Conservation (phyloP, 441 rosid species). For the Jatropha podagrica region DNA sequence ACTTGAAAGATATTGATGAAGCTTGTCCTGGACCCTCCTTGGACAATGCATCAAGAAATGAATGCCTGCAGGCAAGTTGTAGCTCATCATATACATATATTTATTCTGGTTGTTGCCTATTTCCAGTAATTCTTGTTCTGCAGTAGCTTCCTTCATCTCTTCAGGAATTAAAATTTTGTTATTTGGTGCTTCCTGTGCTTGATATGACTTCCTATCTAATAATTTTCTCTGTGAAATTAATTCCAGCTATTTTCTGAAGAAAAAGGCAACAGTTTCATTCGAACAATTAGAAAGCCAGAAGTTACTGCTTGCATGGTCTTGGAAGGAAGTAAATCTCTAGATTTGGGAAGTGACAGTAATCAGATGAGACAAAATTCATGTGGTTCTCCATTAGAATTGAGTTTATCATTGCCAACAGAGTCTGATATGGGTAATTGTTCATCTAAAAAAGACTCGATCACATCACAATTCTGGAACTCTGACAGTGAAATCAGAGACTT, state of each 20-base stretch:
- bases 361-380: constrained; percentile 23
- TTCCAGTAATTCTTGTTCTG: not conserved
- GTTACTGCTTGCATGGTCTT: constrained; percentile 13
- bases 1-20: constrained; percentile 6
- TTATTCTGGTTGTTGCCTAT: not conserved
- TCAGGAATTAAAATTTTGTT: not conserved
- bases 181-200: not conserved
- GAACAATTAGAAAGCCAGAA: constrained; percentile 24
- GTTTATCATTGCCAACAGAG: constrained; percentile 31
- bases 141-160: not conserved
- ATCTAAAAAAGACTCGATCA: constrained; percentile 13
- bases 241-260: constrained; percentile 43
- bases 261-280: constrained; percentile 18
- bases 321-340: constrained; percentile 25
- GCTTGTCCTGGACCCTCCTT: constrained; percentile 16
- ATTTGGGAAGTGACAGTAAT: constrained; percentile 21
- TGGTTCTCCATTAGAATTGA: constrained; percentile 31
- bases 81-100: not conserved
- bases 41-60: constrained; percentile 22
- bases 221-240: constrained; percentile 1
- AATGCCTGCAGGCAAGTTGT: constrained; percentile 42
- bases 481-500: constrained; percentile 22
- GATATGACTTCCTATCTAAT: not conserved
- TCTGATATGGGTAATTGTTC: constrained; percentile 23
- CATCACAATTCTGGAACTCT: constrained; percentile 20